A percentile compares a stretch with the other conserved stretches of the same genome.
These are phyloP conservation scores for Plasmodiophora brassicae DNA, from an alignment of 208 protist species.

Conservation along the genomic window DNA sequence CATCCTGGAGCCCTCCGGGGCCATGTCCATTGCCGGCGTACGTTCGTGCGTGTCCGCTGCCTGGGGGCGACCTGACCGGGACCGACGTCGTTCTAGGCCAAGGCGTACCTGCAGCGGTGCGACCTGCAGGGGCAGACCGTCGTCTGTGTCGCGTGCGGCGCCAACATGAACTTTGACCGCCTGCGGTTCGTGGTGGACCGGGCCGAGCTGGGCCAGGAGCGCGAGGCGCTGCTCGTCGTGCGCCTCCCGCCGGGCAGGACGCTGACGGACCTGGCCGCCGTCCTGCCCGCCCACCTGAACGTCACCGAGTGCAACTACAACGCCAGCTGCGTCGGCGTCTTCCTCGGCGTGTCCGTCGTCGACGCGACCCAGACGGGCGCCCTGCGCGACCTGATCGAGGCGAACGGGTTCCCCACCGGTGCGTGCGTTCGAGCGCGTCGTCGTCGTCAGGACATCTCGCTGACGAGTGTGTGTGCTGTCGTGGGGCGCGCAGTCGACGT, in stretches of 20 bases:
- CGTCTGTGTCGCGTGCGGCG: slow-evolving; percentile 54
- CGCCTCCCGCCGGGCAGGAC: slow-evolving; percentile 35
- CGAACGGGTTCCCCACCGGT: slow-evolving; percentile 38
- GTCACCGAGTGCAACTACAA: neutral
- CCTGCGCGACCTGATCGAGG: neutral
- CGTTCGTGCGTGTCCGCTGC: too few relatives aligned
- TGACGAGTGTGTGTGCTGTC: too few relatives aligned
- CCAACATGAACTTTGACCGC: slow-evolving; percentile 65
- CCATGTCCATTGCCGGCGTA: slow-evolving; percentile 59
- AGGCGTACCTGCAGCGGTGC: slow-evolving; percentile 42
- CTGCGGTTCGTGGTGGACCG: slow-evolving; percentile 63
- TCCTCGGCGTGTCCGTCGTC: neutral
- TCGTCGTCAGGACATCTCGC: too few relatives aligned
- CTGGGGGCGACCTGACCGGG: too few relatives aligned
- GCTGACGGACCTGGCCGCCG: slow-evolving; percentile 61
- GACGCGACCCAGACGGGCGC: neutral
- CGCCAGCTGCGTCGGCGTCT: neutral
- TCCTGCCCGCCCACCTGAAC: neutral
- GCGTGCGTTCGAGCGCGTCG: too few relatives aligned
- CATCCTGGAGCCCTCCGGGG: slow-evolving; percentile 62
- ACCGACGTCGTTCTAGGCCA: too few relatives aligned
- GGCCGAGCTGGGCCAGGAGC: slow-evolving; percentile 54
- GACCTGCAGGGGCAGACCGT: slow-evolving; percentile 39
- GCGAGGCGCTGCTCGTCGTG: slow-evolving; percentile 39
- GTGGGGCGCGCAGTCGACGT: too few relatives aligned